Evolutionary conservation across 1,139 yeast species (phyloP).

Genomic region (Saccharomycopsis phalli): DNA sequence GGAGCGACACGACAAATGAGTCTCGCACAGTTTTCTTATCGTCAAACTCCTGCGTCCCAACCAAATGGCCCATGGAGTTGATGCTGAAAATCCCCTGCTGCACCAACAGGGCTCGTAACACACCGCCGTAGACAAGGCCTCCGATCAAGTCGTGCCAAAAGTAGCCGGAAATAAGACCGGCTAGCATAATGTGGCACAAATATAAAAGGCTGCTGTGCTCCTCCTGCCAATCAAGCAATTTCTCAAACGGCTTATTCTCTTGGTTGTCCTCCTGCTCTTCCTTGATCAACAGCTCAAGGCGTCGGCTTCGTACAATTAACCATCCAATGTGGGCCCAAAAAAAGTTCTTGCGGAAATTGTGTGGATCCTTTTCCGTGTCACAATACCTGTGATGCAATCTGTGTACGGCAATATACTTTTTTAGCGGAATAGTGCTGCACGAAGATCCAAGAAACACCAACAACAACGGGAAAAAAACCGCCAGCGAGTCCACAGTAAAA

Average conservation of each 20-base stretch:
- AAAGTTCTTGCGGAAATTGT: constrained; percentile 47
- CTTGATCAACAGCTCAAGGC: constrained; percentile 6
- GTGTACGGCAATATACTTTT: constrained; percentile 59
- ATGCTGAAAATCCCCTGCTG: constrained; percentile 51
- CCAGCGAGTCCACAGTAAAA: constrained; percentile 29
- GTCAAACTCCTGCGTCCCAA: constrained; percentile 53
- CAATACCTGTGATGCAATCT: constrained; percentile 64
- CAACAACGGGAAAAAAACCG: constrained; percentile 6
- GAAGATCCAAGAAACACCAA: constrained; percentile 39
- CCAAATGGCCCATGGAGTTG: constrained; percentile 54
- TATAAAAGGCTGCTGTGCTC: constrained; percentile 38
- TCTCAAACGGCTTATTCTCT: constrained; percentile 25
- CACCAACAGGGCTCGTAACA: constrained; percentile 44
- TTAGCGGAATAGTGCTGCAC: constrained; percentile 52
- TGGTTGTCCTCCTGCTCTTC: constrained; percentile 29
- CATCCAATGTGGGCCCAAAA: constrained; percentile 59
- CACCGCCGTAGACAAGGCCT: constrained; percentile 54
- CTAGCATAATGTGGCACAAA: constrained; percentile 41
- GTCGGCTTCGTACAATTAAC: constrained; percentile 47
- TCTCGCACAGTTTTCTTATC: constrained; percentile 52
- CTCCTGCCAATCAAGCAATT: constrained; percentile 53
- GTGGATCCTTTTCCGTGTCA: constrained; percentile 63
- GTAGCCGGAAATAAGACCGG: constrained; percentile 37
- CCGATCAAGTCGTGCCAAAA: constrained; percentile 42
- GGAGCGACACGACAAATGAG: constrained; percentile 36